phyloP scores from a whole-genome alignment of 2,329 filamentous ascomycete genomes.

The Mycosphaerella sp. region DNA sequence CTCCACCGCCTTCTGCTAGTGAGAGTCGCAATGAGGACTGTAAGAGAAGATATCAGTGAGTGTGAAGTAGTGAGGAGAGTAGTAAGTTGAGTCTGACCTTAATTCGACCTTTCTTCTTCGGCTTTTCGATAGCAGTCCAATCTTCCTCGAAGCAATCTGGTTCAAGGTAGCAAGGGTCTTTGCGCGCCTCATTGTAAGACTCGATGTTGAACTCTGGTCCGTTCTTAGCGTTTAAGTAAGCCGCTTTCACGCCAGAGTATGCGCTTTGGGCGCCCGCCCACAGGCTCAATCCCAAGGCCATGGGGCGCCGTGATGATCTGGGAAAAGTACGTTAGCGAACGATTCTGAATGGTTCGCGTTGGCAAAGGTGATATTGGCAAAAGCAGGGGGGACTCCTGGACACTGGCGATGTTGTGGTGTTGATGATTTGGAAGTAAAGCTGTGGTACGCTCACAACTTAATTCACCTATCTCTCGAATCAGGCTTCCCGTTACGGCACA shows the following conservation, averaged over 20 bases:
- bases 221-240: constrained; percentile 1
- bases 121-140: neutral
- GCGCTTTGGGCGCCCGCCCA: neutral
- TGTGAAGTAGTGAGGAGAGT: neutral
- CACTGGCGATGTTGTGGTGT: neutral
- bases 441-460: neutral
- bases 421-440: neutral
- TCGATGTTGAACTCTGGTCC: constrained; percentile 10
- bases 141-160: neutral
- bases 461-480: neutral
- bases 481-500: constrained; percentile 7
- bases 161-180: neutral
- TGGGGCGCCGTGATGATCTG: neutral
- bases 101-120: neutral
- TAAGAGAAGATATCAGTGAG: neutral
- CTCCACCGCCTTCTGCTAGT: neutral
- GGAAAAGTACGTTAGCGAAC: neutral
- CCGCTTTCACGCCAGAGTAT: neutral
- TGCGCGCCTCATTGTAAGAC: neutral
- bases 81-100: neutral
- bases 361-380: neutral
- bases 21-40: neutral
- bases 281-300: constrained; percentile 8
- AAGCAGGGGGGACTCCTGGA: neutral
- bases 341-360: neutral